A percentile compares a stretch with the other conserved stretches of the same genome.
phyloP scores from a whole-genome alignment of 148 eudicot species.

The Vaccinium darrowii region DNA sequence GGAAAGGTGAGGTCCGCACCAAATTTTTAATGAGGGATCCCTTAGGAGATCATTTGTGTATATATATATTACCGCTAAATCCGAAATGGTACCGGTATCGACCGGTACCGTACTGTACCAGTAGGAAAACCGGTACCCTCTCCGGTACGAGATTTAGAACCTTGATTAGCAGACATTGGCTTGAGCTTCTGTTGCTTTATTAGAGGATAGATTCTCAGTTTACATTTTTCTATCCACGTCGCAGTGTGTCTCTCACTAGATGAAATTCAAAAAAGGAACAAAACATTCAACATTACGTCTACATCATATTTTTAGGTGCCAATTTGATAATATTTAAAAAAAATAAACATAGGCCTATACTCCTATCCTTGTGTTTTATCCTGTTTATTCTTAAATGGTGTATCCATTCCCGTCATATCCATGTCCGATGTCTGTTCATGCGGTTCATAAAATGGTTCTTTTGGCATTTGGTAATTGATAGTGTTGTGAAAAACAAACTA shows the following conservation, averaged over 20 bases:
- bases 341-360: neutral
- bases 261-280: neutral
- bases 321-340: neutral
- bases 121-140: too few relatives aligned
- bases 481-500: neutral
- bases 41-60: too few relatives aligned
- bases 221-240: neutral
- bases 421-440: neutral
- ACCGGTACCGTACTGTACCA: too few relatives aligned
- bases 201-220: neutral
- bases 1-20: too few relatives aligned
- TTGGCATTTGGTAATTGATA: neutral
- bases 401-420: neutral
- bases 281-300: neutral
- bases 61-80: too few relatives aligned
- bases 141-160: too few relatives aligned
- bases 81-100: too few relatives aligned
- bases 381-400: neutral
- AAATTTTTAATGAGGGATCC: too few relatives aligned
- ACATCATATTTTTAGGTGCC: neutral
- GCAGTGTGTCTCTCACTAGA: neutral
- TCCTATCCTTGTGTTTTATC: neutral
- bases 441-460: neutral
- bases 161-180: neutral
- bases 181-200: neutral